A percentile compares a stretch with the other conserved stretches of the same genome.
phyloP scores from a whole-genome alignment of 2,329 filamentous ascomycete species.

The Fusarium sp. region DNA sequence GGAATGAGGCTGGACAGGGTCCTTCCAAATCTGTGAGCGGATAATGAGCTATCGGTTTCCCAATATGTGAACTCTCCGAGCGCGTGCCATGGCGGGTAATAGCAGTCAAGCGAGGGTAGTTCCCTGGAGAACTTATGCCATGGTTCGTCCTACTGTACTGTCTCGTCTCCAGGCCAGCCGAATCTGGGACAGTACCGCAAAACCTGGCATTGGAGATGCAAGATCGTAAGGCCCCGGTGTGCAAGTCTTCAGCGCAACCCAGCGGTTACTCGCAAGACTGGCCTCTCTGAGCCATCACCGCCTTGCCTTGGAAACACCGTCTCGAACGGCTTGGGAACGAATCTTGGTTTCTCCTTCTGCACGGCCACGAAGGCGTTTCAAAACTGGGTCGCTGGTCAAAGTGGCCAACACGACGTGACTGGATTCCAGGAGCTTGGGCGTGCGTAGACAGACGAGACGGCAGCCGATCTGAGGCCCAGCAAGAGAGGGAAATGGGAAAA shows the following conservation, averaged over 20 bases:
- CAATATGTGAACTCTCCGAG: not conserved
- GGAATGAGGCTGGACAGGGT: conserved; percentile 11
- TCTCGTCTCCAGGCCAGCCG: not conserved
- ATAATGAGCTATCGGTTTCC: conserved; percentile 21
- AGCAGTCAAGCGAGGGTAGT: not conserved
- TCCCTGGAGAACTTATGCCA: not conserved
- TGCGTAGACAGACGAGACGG: conserved; percentile 1
- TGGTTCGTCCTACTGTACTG: not conserved
- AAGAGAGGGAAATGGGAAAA: not conserved
- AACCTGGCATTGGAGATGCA: not conserved
- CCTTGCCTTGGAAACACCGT: conserved; percentile 4
- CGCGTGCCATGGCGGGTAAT: not conserved
- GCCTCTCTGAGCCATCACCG: not conserved
- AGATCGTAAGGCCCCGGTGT: not conserved
- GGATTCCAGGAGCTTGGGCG: conserved; percentile 21
- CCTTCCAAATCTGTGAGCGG: not conserved
- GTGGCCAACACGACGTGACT: conserved; percentile 1
- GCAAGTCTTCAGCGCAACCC: not conserved
- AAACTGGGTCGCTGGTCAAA: not conserved
- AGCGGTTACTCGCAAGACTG: not conserved
- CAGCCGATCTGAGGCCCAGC: conserved; percentile 5
- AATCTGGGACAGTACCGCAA: not conserved
- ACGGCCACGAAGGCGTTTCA: conserved; percentile 20
- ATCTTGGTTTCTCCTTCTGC: conserved; percentile 6
- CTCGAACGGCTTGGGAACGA: not conserved